phyloP scores from a whole-genome alignment of 2,329 filamentous ascomycete species.

The Fusarium palustre region DNA sequence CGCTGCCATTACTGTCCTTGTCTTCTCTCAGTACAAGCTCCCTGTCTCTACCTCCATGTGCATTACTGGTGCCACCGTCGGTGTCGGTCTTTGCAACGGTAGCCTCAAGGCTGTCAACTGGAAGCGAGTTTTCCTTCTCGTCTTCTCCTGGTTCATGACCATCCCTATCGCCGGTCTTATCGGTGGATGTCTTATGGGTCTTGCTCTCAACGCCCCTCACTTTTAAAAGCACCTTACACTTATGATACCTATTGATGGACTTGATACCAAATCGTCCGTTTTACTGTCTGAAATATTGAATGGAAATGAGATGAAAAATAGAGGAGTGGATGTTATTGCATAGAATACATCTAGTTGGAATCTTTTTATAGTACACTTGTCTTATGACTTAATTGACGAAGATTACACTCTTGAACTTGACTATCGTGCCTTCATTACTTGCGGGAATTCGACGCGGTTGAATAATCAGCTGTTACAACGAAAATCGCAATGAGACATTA shows the following conservation, averaged over 20 bases:
- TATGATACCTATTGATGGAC: conserved; percentile 15
- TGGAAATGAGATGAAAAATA: conserved; percentile 13
- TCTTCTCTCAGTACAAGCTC: conserved; percentile 80
- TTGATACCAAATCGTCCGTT: conserved; percentile 19
- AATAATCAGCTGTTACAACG: neutral
- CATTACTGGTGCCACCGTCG: conserved; percentile 82
- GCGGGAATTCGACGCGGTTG: fast-evolving
- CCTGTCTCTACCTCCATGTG: conserved; percentile 84
- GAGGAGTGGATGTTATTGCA: conserved; percentile 18
- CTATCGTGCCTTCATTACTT: neutral
- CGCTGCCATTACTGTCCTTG: conserved; percentile 78
- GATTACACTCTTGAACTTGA: conserved; percentile 4
- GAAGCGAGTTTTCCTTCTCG: conserved; percentile 75
- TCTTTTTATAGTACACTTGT: conserved; percentile 17
- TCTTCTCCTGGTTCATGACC: conserved; percentile 70
- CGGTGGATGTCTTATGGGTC: conserved; percentile 56
- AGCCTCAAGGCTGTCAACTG: conserved; percentile 79
- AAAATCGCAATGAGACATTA: no score
- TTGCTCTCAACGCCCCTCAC: conserved; percentile 56
- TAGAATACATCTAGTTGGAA: conserved; percentile 29
- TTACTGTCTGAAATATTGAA: neutral
- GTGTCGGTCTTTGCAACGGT: conserved; percentile 82
- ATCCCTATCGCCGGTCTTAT: conserved; percentile 58
- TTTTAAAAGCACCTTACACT: conserved; percentile 38
- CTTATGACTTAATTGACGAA: conserved; percentile 34